These are phyloP conservation scores for Lasiodiplodia citricola DNA, from an alignment of 2,329 filamentous ascomycete genomes.

Conservation along the genomic window DNA sequence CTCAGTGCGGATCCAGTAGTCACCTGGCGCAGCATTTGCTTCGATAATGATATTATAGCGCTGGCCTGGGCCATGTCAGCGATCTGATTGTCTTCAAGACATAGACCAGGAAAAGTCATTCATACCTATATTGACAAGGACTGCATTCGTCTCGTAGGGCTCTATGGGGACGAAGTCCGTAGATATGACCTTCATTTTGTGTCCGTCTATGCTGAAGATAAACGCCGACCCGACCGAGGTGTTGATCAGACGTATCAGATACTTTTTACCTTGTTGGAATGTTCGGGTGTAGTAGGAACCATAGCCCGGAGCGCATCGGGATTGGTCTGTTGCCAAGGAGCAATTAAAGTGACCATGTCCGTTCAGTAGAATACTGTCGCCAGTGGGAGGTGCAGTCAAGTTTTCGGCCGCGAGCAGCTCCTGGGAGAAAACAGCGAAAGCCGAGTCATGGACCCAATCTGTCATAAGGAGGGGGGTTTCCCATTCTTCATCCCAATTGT, in stretches of 20 bases:
- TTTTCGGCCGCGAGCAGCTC: constrained; percentile 4
- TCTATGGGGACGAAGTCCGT: constrained; percentile 44
- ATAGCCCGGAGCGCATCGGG: constrained; percentile 14
- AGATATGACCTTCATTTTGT: constrained; percentile 44
- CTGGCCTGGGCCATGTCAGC: constrained; percentile 34
- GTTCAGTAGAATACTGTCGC: constrained; percentile 23
- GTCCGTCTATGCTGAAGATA: constrained; percentile 46
- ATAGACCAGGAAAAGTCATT: background rate
- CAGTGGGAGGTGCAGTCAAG: background rate
- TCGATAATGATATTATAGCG: constrained; percentile 55
- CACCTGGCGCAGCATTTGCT: constrained; percentile 40
- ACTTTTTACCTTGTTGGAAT: constrained; percentile 44
- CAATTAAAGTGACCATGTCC: constrained; percentile 23
- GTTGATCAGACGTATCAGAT: constrained; percentile 53
- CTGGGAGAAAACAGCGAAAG: constrained; percentile 21
- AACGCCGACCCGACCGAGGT: constrained; percentile 44
- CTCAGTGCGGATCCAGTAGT: constrained; percentile 37
- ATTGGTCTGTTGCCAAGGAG: background rate
- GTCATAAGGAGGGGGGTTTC: constrained; percentile 62
- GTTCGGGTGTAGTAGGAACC: constrained; percentile 15
- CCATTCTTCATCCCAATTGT: constrained; percentile 64
- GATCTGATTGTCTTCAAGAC: background rate
- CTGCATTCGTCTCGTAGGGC: constrained; percentile 40
- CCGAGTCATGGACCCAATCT: constrained; percentile 63
- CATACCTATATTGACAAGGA: constrained; percentile 30